phyloP scores from a whole-genome alignment of 352 stramenopile species.

The Pythium scleroteichum region DNA sequence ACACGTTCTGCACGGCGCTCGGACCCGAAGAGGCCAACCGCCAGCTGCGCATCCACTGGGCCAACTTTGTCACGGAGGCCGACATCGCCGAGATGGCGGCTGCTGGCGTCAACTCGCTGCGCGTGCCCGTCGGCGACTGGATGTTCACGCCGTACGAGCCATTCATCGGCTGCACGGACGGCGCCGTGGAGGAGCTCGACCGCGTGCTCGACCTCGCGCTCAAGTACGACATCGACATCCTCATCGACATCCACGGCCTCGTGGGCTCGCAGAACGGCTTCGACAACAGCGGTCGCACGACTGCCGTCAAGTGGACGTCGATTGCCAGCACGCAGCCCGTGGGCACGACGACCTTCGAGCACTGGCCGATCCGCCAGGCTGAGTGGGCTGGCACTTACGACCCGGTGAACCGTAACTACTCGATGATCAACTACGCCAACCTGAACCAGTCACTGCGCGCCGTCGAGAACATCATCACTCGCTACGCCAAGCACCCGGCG shows the following conservation, averaged over 20 bases:
- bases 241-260: conserved; percentile 94
- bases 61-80: conserved; percentile 92
- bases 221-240: conserved; percentile 84
- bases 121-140: conserved; percentile 94
- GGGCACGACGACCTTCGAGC: conserved; percentile 89
- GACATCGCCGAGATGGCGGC: conserved; percentile 88
- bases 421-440: conserved; percentile 91
- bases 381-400: conserved; percentile 93
- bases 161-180: conserved; percentile 92
- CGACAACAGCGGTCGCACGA: conserved; percentile 91
- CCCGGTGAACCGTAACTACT: conserved; percentile 80
- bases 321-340: conserved; percentile 70
- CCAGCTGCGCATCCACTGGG: conserved; percentile 93
- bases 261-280: conserved; percentile 95
- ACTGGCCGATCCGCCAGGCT: conserved; percentile 90
- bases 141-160: conserved; percentile 95
- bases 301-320: conserved; percentile 90
- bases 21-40: conserved; percentile 90
- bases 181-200: conserved; percentile 90
- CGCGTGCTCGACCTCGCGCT: conserved; percentile 81
- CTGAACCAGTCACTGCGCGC: conserved; percentile 90
- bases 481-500: conserved; percentile 85
- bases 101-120: conserved; percentile 76
- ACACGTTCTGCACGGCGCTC: conserved; percentile 90
- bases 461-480: conserved; percentile 89